Evolutionary conservation across 768 basidiomycete genomes (phyloP).

Genomic region (Mycena albidolilacea): DNA sequence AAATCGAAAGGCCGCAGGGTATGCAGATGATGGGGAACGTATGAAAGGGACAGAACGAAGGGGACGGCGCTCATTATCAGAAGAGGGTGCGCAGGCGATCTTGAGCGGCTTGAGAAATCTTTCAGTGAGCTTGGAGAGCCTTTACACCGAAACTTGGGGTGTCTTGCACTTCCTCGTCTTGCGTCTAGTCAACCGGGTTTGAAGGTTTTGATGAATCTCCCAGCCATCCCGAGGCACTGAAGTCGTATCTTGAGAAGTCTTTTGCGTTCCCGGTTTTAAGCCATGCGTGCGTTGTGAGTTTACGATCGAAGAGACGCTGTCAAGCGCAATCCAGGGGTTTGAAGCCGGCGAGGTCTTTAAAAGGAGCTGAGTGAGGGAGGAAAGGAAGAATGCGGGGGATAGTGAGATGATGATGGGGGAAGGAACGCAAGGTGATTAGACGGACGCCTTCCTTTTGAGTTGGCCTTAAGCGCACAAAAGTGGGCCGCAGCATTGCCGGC

Average conservation of each 20-base stretch:
- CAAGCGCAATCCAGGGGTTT: neutral
- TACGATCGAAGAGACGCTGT: neutral
- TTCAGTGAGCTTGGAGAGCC: neutral
- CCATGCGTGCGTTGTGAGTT: neutral
- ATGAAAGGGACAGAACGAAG: neutral
- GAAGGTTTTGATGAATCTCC: neutral
- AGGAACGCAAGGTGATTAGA: conserved; percentile 2
- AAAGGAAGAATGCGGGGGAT: neutral
- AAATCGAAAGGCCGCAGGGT: neutral
- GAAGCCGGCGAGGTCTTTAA: neutral
- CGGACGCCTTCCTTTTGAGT: neutral
- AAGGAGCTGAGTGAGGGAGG: conserved; percentile 4
- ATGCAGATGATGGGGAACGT: neutral
- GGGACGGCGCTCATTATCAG: neutral
- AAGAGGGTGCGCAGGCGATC: conserved; percentile 1
- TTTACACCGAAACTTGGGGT: too few relatives aligned
- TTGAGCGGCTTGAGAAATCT: conserved; percentile 7
- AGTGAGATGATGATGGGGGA: conserved; percentile 6
- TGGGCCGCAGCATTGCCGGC: neutral
- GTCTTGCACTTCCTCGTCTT: too few relatives aligned
- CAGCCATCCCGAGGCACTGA: conserved; percentile 4
- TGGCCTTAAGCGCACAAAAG: neutral
- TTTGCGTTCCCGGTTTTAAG: conserved; percentile 1
- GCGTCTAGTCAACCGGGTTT: neutral
- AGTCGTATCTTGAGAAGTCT: conserved; percentile 3